phyloP scores from a whole-genome alignment of 805 yeast species.

The Metschnikowia henanensis region DNA sequence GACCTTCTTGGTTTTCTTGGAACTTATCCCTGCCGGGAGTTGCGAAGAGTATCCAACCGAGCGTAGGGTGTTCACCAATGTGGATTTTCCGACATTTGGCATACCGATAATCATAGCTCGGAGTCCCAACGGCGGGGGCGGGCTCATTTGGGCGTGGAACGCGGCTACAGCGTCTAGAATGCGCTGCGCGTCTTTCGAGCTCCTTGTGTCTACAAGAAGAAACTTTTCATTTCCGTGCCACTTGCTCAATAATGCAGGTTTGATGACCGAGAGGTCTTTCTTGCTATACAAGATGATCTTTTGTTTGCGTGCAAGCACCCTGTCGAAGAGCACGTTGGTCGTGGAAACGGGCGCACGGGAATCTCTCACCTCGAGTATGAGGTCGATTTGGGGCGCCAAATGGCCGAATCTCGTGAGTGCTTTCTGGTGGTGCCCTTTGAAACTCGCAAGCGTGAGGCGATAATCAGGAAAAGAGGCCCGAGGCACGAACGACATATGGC shows the following conservation, averaged over 20 bases:
- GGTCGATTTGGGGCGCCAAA: constrained; percentile 76
- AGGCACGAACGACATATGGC: constrained; percentile 62
- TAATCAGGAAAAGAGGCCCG: constrained; percentile 72
- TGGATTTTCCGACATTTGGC: constrained; percentile 98
- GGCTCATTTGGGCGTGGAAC: constrained; percentile 46
- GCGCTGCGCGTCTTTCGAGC: constrained; percentile 46
- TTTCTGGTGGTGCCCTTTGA: constrained; percentile 87
- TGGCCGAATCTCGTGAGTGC: constrained; percentile 69
- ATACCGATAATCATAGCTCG: constrained; percentile 81
- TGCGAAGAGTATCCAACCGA: constrained; percentile 34
- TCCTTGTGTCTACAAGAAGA: constrained; percentile 59
- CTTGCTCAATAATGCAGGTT: constrained; percentile 28
- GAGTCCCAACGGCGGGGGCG: constrained; percentile 83
- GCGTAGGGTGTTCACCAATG: constrained; percentile 75
- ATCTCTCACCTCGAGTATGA: constrained; percentile 84
- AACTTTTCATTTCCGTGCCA: constrained; percentile 39
- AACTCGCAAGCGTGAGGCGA: constrained; percentile 68
- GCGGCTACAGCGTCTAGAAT: constrained; percentile 52
- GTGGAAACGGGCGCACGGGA: constrained; percentile 87
- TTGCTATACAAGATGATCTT: constrained; percentile 77
- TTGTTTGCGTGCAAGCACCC: constrained; percentile 53
- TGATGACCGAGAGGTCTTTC: constrained; percentile 58
- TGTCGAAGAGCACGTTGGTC: constrained; percentile 75
- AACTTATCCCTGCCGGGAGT: constrained; percentile 29
- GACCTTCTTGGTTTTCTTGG: constrained; percentile 55